A percentile compares a stretch with the other conserved stretches of the same genome.
These are phyloP conservation scores for Sequoia sempervirens DNA, from an alignment of 75 land plant genomes.

Conservation along the genomic window DNA sequence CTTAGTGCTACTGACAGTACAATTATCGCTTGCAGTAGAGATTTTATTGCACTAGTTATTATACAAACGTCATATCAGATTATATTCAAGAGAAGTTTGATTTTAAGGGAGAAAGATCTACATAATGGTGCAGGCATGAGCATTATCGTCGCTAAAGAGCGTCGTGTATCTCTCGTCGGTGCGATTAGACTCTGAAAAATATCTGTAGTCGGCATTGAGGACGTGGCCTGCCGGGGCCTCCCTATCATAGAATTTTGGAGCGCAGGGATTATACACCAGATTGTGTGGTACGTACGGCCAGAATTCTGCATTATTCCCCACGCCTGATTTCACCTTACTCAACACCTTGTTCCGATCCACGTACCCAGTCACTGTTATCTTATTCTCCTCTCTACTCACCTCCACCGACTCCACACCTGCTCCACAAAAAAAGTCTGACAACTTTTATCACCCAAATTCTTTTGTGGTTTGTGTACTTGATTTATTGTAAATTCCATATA, in stretches of 20 bases:
- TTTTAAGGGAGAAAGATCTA: not conserved
- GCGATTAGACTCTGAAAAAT: slow-evolving; percentile 29
- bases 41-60: too few relatives aligned
- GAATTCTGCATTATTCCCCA: slow-evolving; percentile 56
- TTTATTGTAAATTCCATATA: too few relatives aligned
- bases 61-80: not conserved
- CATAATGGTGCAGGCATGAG: slow-evolving; percentile 48
- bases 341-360: slow-evolving; percentile 55
- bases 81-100: too few relatives aligned
- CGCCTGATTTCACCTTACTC: slow-evolving; percentile 34
- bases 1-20: too few relatives aligned
- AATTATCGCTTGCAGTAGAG: too few relatives aligned
- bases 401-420: slow-evolving; percentile 51
- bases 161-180: slow-evolving; percentile 21
- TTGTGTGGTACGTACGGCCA: slow-evolving; percentile 27
- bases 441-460: not conserved
- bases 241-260: not conserved
- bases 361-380: slow-evolving; percentile 60
- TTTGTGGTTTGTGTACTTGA: too few relatives aligned
- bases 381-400: slow-evolving; percentile 37
- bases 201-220: slow-evolving; percentile 22
- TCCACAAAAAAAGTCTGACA: not conserved
- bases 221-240: not conserved
- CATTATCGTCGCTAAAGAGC: slow-evolving; percentile 50
- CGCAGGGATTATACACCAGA: not conserved